Evolutionary conservation across 305 asterid genomes (phyloP).

Genomic region (Fraxinus greggii): DNA sequence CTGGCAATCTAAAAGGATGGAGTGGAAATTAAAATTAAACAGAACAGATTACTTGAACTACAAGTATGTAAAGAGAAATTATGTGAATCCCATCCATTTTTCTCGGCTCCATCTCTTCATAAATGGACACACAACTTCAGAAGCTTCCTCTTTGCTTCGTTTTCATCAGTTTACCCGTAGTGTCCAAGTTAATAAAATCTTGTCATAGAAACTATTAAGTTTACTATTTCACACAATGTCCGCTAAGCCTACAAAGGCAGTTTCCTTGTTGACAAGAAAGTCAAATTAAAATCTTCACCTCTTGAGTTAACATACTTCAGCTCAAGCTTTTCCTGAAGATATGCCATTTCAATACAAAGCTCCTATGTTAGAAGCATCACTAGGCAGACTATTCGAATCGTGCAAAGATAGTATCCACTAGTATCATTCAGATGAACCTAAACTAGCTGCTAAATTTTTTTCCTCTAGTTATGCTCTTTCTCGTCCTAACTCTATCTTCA

Average conservation of each 20-base stretch:
- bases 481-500: neutral
- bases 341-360: neutral
- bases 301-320: neutral
- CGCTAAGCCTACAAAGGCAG: neutral
- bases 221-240: neutral
- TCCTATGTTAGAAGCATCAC: neutral
- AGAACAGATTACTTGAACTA: neutral
- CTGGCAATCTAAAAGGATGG: neutral
- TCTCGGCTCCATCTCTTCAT: neutral
- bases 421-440: neutral
- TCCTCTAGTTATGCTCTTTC: neutral
- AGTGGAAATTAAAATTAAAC: neutral
- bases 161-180: neutral
- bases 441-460: neutral
- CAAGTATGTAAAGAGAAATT: neutral
- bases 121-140: neutral
- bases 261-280: neutral
- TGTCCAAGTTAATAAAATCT: neutral
- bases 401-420: neutral
- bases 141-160: neutral
- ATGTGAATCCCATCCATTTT: neutral
- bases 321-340: neutral
- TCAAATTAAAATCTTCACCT: neutral
- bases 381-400: neutral
- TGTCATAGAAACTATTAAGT: neutral